phyloP scores from a whole-genome alignment of 2,329 filamentous ascomycete genomes.

The Simplicillium aogashimaense region DNA sequence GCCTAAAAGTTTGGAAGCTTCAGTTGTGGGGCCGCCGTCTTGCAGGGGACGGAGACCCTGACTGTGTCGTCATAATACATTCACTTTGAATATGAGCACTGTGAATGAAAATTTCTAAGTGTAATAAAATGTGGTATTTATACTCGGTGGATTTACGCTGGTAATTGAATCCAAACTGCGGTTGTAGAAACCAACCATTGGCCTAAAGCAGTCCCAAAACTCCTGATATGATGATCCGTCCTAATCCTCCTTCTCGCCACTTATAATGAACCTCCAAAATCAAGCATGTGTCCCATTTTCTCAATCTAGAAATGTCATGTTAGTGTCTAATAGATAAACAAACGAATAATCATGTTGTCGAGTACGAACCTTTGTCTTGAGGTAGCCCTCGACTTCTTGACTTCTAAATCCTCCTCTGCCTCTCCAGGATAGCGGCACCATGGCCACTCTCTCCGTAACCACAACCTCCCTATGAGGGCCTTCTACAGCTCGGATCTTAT shows the following conservation, averaged over 20 bases:
- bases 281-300: slow-evolving; percentile 77
- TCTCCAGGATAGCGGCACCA: slow-evolving; percentile 93
- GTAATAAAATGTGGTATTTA: background rate
- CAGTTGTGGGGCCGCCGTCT: too few relatives aligned
- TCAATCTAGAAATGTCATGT: slow-evolving; percentile 49
- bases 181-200: background rate
- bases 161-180: background rate
- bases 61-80: too few relatives aligned
- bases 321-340: slow-evolving; percentile 7
- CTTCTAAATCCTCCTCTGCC: slow-evolving; percentile 75
- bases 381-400: slow-evolving; percentile 83
- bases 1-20: too few relatives aligned
- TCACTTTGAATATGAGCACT: too few relatives aligned
- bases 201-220: slow-evolving; percentile 2
- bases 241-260: background rate
- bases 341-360: slow-evolving; percentile 18
- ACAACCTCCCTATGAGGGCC: slow-evolving; percentile 80
- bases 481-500: slow-evolving; percentile 91
- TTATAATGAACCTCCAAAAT: slow-evolving; percentile 30
- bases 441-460: slow-evolving; percentile 83
- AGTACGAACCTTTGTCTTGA: slow-evolving; percentile 72
- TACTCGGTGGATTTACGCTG: background rate
- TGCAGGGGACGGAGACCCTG: too few relatives aligned
- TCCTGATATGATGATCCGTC: background rate
- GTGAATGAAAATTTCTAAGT: too few relatives aligned